These are phyloP conservation scores for Penicillium occitanis DNA, from an alignment of 2,329 filamentous ascomycete genomes.

Conservation along the genomic window DNA sequence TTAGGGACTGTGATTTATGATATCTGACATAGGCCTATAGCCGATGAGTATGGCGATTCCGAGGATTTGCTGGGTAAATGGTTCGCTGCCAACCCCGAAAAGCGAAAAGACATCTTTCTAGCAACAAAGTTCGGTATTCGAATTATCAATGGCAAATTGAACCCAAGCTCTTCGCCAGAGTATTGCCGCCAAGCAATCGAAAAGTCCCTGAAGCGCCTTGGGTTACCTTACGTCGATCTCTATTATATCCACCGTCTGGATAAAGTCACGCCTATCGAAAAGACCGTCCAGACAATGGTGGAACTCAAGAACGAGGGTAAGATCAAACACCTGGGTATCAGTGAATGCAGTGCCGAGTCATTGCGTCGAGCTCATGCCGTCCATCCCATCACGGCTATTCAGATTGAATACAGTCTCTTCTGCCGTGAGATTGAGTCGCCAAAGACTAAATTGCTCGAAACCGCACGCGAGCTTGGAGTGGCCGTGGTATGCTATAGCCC, in stretches of 20 bases:
- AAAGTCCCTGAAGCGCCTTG: conserved; percentile 63
- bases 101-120: conserved; percentile 50
- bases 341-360: conserved; percentile 45
- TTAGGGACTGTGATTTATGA: background rate
- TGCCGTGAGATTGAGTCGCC: conserved; percentile 25
- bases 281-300: conserved; percentile 41
- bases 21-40: conserved; percentile 5
- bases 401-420: conserved; percentile 61
- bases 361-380: conserved; percentile 47
- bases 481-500: conserved; percentile 62
- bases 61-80: conserved; percentile 50
- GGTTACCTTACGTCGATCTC: conserved; percentile 68
- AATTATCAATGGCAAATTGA: conserved; percentile 64
- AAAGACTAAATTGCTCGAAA: conserved; percentile 26
- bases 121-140: conserved; percentile 61
- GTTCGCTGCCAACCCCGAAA: conserved; percentile 44
- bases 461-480: conserved; percentile 47
- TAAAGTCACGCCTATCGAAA: conserved; percentile 46
- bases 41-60: conserved; percentile 42
- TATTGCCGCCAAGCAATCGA: conserved; percentile 62
- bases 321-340: conserved; percentile 46
- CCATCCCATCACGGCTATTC: conserved; percentile 58
- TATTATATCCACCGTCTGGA: conserved; percentile 69
- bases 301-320: conserved; percentile 45
- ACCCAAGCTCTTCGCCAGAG: conserved; percentile 61